Evolutionary conservation across 2,329 filamentous ascomycete species (phyloP).

Genomic region (Hypoxylon sp.): DNA sequence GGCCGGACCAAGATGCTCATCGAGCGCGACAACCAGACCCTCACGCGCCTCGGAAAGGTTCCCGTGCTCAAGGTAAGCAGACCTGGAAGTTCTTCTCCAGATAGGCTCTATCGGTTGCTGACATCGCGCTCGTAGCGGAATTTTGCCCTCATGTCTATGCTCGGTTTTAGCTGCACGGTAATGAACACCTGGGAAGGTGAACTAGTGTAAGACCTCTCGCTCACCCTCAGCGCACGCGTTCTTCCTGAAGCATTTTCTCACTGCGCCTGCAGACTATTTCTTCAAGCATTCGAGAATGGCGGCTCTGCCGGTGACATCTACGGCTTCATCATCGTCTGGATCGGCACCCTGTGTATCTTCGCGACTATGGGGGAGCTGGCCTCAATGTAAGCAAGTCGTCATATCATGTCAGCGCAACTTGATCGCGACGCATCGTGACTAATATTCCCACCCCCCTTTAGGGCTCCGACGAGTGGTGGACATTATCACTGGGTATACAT

Average conservation of each 20-base stretch:
- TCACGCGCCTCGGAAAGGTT: conserved; percentile 30
- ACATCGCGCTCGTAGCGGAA: conserved; percentile 14
- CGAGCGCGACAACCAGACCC: conserved; percentile 22
- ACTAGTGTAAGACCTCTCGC: conserved; percentile 21
- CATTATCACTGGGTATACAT: conserved; percentile 37
- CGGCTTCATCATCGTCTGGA: conserved; percentile 32
- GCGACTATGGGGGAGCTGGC: conserved; percentile 28
- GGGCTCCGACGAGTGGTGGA: conserved; percentile 32
- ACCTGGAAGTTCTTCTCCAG: not conserved
- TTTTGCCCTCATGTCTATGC: conserved; percentile 35
- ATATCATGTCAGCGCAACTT: not conserved
- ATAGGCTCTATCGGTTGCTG: not conserved
- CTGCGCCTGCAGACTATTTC: conserved; percentile 3
- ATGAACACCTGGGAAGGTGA: conserved; percentile 35
- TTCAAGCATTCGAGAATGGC: conserved; percentile 22
- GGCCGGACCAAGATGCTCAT: conserved; percentile 9
- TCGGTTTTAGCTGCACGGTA: conserved; percentile 34
- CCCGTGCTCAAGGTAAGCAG: conserved; percentile 30
- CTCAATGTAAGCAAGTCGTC: conserved; percentile 23
- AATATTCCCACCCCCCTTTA: not conserved
- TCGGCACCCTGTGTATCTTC: conserved; percentile 30
- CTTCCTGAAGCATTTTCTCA: not conserved
- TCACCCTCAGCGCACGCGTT: not conserved
- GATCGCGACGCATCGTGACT: not conserved
- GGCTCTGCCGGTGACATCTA: conserved; percentile 33